A percentile compares a stretch with the other conserved stretches of the same genome.
phyloP scores from a whole-genome alignment of 2,329 filamentous ascomycete genomes.

The Metarhizium rileyi region DNA sequence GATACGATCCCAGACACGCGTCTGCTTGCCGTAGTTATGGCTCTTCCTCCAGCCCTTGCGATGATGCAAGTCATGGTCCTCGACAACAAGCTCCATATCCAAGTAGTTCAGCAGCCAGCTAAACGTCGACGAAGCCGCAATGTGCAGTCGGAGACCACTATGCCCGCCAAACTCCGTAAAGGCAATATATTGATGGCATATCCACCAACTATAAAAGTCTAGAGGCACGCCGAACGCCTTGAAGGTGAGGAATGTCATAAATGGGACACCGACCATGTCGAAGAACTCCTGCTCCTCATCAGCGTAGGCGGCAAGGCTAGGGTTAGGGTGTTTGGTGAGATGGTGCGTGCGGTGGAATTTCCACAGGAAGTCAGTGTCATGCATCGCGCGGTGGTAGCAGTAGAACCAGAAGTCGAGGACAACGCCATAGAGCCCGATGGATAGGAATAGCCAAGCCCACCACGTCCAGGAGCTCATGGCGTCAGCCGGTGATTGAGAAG shows the following conservation, averaged over 20 bases:
- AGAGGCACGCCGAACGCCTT: constrained; percentile 24
- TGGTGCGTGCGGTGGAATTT: neutral
- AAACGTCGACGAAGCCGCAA: constrained; percentile 20
- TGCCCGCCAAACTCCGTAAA: constrained; percentile 27
- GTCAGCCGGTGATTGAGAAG: neutral
- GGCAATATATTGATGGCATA: constrained; percentile 30
- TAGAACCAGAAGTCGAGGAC: neutral
- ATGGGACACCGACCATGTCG: neutral
- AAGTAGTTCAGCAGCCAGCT: constrained; percentile 21
- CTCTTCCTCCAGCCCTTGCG: neutral
- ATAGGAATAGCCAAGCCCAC: neutral
- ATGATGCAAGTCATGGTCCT: neutral
- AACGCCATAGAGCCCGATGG: neutral
- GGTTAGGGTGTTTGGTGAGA: neutral
- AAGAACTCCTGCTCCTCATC: neutral
- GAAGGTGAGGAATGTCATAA: constrained; percentile 20
- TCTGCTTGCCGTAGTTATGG: constrained; percentile 7
- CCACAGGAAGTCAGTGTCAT: neutral
- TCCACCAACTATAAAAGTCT: constrained; percentile 35
- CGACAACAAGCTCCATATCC: constrained; percentile 23
- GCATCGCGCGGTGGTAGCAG: neutral
- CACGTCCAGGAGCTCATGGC: neutral
- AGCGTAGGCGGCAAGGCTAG: neutral
- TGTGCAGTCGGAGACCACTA: constrained; percentile 24
- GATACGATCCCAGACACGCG: neutral